Conservation (phyloP, 208 protist genomes). For the Leishmania turanica region DNA sequence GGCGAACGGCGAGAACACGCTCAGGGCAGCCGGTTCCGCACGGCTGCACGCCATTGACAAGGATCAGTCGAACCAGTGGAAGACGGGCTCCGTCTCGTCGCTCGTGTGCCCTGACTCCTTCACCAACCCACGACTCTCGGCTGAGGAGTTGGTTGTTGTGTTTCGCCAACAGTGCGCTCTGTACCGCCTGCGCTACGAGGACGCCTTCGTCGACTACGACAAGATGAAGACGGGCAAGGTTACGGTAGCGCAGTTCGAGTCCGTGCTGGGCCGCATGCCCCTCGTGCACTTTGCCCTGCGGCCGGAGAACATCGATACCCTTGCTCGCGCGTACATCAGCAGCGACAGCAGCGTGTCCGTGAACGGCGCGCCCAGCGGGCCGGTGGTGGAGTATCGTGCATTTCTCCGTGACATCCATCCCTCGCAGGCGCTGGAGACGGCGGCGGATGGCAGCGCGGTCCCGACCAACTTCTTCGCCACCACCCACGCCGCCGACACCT, state of each 20-base stretch:
- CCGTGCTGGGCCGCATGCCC: constrained; percentile 72
- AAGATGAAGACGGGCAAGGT: constrained; percentile 80
- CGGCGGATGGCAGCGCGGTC: constrained; percentile 15
- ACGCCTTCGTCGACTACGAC: constrained; percentile 86
- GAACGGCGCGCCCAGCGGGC: background rate
- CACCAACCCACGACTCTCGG: constrained; percentile 40
- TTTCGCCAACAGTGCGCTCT: constrained; percentile 72
- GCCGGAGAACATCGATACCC: constrained; percentile 53
- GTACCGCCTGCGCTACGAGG: constrained; percentile 81
- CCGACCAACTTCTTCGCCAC: constrained; percentile 61
- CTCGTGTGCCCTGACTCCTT: constrained; percentile 21
- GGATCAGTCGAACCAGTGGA: constrained; percentile 16
- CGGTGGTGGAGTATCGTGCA: constrained; percentile 70
- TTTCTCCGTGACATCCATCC: constrained; percentile 77
- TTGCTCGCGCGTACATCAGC: constrained; percentile 68
- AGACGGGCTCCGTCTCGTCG: constrained; percentile 15
- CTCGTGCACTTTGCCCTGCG: constrained; percentile 82
- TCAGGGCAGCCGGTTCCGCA: background rate
- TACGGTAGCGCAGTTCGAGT: constrained; percentile 77
- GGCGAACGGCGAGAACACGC: background rate
- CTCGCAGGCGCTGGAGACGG: constrained; percentile 16
- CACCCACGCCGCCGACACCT: constrained; percentile 58
- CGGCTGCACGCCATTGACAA: constrained; percentile 2
- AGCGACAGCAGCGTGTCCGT: background rate
- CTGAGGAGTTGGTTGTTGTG: constrained; percentile 55